Evolutionary conservation across 208 protist species (phyloP).

Genomic region (Trypanosoma grayi): DNA sequence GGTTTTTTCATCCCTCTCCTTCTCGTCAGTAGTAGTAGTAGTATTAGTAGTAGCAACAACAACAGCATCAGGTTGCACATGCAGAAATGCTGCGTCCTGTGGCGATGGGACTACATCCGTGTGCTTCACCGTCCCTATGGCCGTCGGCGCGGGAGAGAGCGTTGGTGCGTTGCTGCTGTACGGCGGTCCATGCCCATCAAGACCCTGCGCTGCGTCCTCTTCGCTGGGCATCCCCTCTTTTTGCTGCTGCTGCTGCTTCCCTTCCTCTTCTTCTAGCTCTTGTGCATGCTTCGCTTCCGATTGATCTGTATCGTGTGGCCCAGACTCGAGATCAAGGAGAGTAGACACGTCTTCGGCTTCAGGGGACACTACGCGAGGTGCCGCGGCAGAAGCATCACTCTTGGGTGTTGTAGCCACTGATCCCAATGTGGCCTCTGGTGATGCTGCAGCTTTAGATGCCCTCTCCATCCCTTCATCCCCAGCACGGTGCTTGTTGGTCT

Average conservation of each 20-base stretch:
- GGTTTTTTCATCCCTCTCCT: background rate
- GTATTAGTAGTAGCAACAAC: background rate
- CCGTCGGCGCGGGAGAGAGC: background rate
- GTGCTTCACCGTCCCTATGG: background rate
- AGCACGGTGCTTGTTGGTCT: background rate
- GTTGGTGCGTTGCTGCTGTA: background rate
- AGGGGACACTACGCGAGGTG: no score
- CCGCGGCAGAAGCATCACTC: no score
- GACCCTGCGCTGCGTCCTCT: background rate
- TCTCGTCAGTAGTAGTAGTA: background rate
- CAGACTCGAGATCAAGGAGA: no score
- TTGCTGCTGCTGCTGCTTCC: background rate
- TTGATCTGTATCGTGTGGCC: no score
- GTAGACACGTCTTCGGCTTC: no score
- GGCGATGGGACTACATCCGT: background rate
- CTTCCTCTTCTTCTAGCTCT: no score
- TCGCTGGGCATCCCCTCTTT: background rate
- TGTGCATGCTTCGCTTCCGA: background rate
- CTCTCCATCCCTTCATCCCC: no score
- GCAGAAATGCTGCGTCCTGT: background rate
- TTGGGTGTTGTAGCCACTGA: no score
- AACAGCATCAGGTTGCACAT: background rate
- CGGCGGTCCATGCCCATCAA: background rate
- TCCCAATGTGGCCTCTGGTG: no score
- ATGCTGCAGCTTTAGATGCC: no score